A percentile compares a stretch with the other conserved stretches of the same genome.
Conservation (phyloP, 371 early-diverging fungal species). For the Mucor velutinosus region DNA sequence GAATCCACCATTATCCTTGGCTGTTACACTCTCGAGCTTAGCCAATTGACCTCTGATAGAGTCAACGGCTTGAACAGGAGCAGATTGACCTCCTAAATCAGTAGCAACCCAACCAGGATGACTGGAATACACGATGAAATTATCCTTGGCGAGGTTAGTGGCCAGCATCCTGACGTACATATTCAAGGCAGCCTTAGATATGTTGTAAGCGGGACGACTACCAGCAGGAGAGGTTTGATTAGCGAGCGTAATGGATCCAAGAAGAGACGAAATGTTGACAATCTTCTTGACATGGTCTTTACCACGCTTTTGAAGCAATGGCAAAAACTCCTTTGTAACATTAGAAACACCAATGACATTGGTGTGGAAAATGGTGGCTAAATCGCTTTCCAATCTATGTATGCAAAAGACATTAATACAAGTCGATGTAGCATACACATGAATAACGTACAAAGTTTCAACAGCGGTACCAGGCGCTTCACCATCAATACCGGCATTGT, state of each 20-base stretch:
- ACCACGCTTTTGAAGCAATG: slow-evolving; percentile 27
- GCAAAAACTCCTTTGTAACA: slow-evolving; percentile 24
- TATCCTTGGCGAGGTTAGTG: slow-evolving; percentile 17
- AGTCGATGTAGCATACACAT: too few species aligned
- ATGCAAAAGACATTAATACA: too few species aligned
- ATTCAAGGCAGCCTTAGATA: slow-evolving; percentile 25
- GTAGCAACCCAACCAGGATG: slow-evolving; percentile 34
- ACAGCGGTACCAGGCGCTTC: too few species aligned
- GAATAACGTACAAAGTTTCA: too few species aligned
- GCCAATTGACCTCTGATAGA: slow-evolving; percentile 20
- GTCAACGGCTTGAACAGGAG: slow-evolving; percentile 1
- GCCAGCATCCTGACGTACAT: slow-evolving; percentile 21
- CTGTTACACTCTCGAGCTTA: slow-evolving; percentile 6
- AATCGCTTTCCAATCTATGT: not conserved
- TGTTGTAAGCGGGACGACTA: slow-evolving; percentile 8
- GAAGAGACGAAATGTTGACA: slow-evolving; percentile 25
- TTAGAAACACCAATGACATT: slow-evolving; percentile 19
- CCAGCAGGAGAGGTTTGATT: slow-evolving; percentile 6
- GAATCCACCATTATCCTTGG: slow-evolving; percentile 14
- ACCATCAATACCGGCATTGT: slow-evolving; percentile 37
- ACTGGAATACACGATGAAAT: slow-evolving; percentile 22
- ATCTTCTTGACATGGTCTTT: slow-evolving; percentile 21
- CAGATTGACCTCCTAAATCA: slow-evolving; percentile 24
- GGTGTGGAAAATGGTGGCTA: slow-evolving; percentile 12
- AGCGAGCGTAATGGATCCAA: slow-evolving; percentile 2